A percentile compares a stretch with the other conserved stretches of the same genome.
phyloP scores from a whole-genome alignment of 2,329 filamentous ascomycete genomes.

The Leptographium radiaticola region DNA sequence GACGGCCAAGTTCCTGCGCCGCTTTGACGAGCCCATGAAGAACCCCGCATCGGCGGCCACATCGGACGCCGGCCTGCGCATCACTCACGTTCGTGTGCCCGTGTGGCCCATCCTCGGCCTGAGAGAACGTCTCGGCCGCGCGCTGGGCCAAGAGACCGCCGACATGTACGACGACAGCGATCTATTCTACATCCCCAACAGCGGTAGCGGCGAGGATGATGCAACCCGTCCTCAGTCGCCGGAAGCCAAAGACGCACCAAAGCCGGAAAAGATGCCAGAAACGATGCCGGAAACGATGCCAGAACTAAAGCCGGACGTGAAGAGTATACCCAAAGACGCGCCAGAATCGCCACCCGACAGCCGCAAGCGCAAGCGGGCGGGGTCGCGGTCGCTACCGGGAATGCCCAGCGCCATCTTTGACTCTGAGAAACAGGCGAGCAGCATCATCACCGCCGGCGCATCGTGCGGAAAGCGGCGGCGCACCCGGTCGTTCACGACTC shows the following conservation, averaged over 20 bases:
- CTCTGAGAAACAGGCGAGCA: not conserved
- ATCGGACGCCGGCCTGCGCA: slow-evolving; percentile 23
- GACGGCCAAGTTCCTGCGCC: slow-evolving; percentile 32
- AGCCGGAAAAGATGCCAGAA: not conserved
- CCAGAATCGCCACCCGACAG: slow-evolving; percentile 7
- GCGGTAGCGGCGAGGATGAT: too few relatives aligned
- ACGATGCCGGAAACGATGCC: not conserved
- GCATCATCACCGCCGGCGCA: not conserved
- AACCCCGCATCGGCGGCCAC: slow-evolving; percentile 11
- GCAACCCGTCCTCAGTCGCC: too few relatives aligned
- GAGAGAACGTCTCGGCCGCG: slow-evolving; percentile 39
- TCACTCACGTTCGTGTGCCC: slow-evolving; percentile 34
- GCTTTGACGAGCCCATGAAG: slow-evolving; percentile 35
- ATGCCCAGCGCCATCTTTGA: slow-evolving; percentile 22
- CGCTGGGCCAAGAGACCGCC: slow-evolving; percentile 37
- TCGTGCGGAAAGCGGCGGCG: slow-evolving; percentile 16
- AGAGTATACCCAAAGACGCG: too few relatives aligned
- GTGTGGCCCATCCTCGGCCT: slow-evolving; percentile 43
- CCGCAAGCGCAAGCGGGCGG: slow-evolving; percentile 21
- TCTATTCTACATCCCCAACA: not conserved
- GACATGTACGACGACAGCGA: slow-evolving; percentile 4
- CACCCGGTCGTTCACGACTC: slow-evolving; percentile 5
- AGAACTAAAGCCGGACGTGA: not conserved
- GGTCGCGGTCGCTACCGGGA: slow-evolving; percentile 24
- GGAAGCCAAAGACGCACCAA: not conserved